Percentiles rank a stretch among this genome's conserved stretches.
Conservation (phyloP, 2,329 filamentous ascomycete genomes). For the Exophiala sp. region DNA sequence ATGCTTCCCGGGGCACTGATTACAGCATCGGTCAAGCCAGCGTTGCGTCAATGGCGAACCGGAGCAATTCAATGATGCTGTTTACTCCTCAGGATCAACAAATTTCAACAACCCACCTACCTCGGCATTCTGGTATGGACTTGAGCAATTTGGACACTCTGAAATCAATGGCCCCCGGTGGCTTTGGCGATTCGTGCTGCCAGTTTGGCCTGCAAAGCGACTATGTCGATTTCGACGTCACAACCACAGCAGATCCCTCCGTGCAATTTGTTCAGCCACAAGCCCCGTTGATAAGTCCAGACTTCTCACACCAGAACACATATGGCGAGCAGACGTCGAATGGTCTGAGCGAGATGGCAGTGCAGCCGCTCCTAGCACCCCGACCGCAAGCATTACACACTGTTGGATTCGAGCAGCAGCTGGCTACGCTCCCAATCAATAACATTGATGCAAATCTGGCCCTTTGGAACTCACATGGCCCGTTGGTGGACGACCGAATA, state of each 20-base stretch:
- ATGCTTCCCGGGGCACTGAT: constrained; percentile 20
- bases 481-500: background rate
- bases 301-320: background rate
- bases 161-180: background rate
- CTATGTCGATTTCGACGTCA: constrained; percentile 6
- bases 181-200: constrained; percentile 2
- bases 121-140: too few species aligned
- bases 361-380: background rate
- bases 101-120: too few species aligned
- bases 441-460: background rate
- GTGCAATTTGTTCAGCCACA: background rate
- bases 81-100: background rate
- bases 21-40: constrained; percentile 22
- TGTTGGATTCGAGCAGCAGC: background rate
- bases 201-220: constrained; percentile 2
- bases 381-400: background rate
- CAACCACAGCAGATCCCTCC: background rate
- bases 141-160: constrained; percentile 1
- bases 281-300: background rate
- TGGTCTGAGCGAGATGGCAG: background rate
- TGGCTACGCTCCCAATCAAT: background rate
- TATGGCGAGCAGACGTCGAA: background rate
- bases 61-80: background rate
- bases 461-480: background rate
- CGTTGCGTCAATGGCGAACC: constrained; percentile 16